phyloP scores from a whole-genome alignment of 768 basidiomycete genomes.

The Hygrophorus russula region DNA sequence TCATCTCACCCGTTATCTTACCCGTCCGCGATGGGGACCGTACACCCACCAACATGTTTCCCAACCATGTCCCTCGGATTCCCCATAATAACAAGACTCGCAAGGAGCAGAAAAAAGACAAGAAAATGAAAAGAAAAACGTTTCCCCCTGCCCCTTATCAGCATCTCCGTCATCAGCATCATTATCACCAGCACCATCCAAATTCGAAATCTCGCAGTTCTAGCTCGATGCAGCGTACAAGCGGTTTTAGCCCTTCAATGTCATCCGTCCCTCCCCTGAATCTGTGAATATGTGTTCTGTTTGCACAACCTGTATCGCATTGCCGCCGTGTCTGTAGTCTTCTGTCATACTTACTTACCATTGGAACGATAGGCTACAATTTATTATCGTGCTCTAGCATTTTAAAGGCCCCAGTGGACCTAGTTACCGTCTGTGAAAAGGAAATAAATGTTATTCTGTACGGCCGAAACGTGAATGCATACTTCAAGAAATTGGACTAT shows the following conservation, averaged over 20 bases:
- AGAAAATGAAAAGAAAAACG: slow-evolving; percentile 55
- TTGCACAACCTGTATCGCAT: too few species aligned
- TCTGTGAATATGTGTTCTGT: not conserved
- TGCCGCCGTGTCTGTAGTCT: too few species aligned
- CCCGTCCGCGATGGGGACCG: slow-evolving; percentile 41
- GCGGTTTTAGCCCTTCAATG: slow-evolving; percentile 20
- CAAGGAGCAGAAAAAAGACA: slow-evolving; percentile 58
- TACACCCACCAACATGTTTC: slow-evolving; percentile 33
- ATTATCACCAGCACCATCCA: slow-evolving; percentile 50
- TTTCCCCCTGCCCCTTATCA: slow-evolving; percentile 31
- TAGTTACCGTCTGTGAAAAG: too few species aligned
- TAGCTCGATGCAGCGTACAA: slow-evolving; percentile 39
- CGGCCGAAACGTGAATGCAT: too few species aligned
- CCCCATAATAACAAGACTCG: slow-evolving; percentile 39
- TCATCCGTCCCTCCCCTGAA: slow-evolving; percentile 8
- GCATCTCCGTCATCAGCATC: slow-evolving; percentile 37
- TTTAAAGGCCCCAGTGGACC: too few species aligned
- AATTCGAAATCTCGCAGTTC: slow-evolving; percentile 51
- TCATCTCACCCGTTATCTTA: slow-evolving; percentile 41
- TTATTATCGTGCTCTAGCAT: too few species aligned
- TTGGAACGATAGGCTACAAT: too few species aligned
- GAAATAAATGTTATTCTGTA: too few species aligned
- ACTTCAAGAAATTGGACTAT: slow-evolving; percentile 98
- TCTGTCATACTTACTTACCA: too few species aligned
- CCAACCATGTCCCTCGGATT: slow-evolving; percentile 22